Conservation (phyloP, 2,329 filamentous ascomycete genomes). For the Atkinsonella hypoxylon region DNA sequence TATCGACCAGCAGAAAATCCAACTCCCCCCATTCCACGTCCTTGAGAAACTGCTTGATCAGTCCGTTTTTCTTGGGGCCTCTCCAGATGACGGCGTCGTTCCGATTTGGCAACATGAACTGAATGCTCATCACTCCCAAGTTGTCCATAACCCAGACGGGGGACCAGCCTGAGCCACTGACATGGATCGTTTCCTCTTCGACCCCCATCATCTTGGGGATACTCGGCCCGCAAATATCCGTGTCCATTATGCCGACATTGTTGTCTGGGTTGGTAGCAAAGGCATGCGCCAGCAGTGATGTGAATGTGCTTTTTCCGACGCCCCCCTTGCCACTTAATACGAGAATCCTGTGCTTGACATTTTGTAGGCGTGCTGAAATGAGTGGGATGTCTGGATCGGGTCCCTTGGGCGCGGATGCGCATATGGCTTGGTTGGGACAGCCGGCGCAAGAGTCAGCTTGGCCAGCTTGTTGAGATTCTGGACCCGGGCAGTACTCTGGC, state of each 20-base stretch:
- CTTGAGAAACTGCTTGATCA: constrained; percentile 96
- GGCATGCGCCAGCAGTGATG: constrained; percentile 74
- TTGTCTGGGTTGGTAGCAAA: constrained; percentile 71
- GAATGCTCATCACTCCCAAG: constrained; percentile 89
- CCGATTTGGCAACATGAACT: constrained; percentile 91
- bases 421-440: constrained; percentile 93
- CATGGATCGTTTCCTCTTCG: constrained; percentile 84
- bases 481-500: constrained; percentile 92
- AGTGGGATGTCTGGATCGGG: constrained; percentile 88
- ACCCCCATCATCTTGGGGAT: constrained; percentile 99
- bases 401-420: constrained; percentile 85
- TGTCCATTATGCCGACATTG: constrained; percentile 92
- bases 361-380: constrained; percentile 70
- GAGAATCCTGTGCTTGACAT: constrained; percentile 83
- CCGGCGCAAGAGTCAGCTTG: constrained; percentile 77
- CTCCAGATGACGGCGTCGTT: constrained; percentile 97
- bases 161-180: constrained; percentile 80
- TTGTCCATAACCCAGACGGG: constrained; percentile 95
- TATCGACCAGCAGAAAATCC: constrained; percentile 89
- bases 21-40: constrained; percentile 96
- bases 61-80: constrained; percentile 93
- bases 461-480: constrained; percentile 61
- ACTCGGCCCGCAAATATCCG: constrained; percentile 89
- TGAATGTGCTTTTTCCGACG: constrained; percentile 93
- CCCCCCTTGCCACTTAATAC: constrained; percentile 92